These are phyloP conservation scores for Entelexis paramagnoliae DNA, from an alignment of 1,139 yeast species.

Conservation along the genomic window DNA sequence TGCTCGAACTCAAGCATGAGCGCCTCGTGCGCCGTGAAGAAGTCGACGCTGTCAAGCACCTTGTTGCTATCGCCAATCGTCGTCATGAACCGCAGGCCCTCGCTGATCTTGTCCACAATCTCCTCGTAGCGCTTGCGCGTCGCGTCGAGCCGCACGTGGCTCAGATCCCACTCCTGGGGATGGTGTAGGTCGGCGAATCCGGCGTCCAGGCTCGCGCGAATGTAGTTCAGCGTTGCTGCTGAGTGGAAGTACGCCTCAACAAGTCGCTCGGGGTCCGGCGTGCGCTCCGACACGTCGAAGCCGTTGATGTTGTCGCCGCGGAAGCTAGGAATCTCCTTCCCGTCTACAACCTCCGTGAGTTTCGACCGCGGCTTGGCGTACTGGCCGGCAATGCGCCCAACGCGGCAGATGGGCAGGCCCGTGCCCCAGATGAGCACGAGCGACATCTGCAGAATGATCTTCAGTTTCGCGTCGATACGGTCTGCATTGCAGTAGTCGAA, in stretches of 20 bases:
- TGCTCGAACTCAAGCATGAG: constrained; percentile 38
- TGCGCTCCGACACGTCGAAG: constrained; percentile 33
- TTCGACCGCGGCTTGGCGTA: constrained; percentile 40
- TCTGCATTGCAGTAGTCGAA: constrained; percentile 38
- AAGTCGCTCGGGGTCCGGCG: constrained; percentile 37
- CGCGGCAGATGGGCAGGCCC: constrained; percentile 34
- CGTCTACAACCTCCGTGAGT: constrained; percentile 36
- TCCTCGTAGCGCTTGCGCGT: constrained; percentile 34
- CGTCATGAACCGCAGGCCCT: constrained; percentile 34
- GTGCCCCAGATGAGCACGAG: constrained; percentile 38
- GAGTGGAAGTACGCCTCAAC: constrained; percentile 39
- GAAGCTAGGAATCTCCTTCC: constrained; percentile 36
- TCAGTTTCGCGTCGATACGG: constrained; percentile 36
- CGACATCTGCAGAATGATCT: constrained; percentile 38
- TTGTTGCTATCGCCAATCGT: constrained; percentile 29
- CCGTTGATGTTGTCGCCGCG: constrained; percentile 40
- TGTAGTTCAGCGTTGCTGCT: constrained; percentile 38
- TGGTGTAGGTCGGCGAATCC: constrained; percentile 38
- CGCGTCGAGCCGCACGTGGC: constrained; percentile 34
- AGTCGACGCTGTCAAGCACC: constrained; percentile 31
- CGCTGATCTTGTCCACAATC: constrained; percentile 33
- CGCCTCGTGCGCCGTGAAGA: constrained; percentile 38
- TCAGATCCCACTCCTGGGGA: constrained; percentile 37
- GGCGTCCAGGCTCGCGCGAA: constrained; percentile 31
- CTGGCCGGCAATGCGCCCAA: constrained; percentile 40